Evolutionary conservation across 352 stramenopile genomes (phyloP).

Genomic region (Pythium guiyangense): DNA sequence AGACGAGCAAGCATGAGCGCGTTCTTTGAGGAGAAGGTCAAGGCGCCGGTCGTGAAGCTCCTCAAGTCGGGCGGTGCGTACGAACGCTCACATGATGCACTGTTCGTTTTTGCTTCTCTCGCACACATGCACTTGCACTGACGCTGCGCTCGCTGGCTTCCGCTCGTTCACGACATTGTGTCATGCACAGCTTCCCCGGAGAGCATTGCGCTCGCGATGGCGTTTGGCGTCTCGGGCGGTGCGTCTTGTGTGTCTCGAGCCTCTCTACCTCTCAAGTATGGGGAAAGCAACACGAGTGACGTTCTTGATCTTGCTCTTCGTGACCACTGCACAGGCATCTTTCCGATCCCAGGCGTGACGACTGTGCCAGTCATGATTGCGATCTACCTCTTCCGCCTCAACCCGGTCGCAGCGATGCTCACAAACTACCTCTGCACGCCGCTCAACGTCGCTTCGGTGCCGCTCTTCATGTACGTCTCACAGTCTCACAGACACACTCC

Average conservation of each 20-base stretch:
- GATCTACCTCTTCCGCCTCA: constrained; percentile 78
- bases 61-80: constrained; percentile 9
- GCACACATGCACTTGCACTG: too few species aligned
- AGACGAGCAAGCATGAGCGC: constrained; percentile 5
- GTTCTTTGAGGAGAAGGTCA: constrained; percentile 68
- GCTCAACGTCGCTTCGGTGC: constrained; percentile 71
- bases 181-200: too few species aligned
- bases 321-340: constrained; percentile 39
- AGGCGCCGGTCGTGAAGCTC: constrained; percentile 43
- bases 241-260: neutral
- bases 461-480: constrained; percentile 67
- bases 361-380: constrained; percentile 69
- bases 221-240: too few species aligned
- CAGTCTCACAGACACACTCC: neutral
- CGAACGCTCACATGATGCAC: neutral
- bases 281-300: neutral
- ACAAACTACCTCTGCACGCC: constrained; percentile 79
- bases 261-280: neutral
- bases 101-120: neutral
- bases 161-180: too few species aligned
- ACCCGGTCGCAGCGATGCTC: constrained; percentile 77
- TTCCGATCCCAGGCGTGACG: constrained; percentile 73
- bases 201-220: too few species aligned
- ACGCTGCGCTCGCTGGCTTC: too few species aligned
- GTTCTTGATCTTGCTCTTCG: too few species aligned